Evolutionary conservation across 176 grass and related monocot species (phyloP).

Genomic region (Guadua angustifolia): DNA sequence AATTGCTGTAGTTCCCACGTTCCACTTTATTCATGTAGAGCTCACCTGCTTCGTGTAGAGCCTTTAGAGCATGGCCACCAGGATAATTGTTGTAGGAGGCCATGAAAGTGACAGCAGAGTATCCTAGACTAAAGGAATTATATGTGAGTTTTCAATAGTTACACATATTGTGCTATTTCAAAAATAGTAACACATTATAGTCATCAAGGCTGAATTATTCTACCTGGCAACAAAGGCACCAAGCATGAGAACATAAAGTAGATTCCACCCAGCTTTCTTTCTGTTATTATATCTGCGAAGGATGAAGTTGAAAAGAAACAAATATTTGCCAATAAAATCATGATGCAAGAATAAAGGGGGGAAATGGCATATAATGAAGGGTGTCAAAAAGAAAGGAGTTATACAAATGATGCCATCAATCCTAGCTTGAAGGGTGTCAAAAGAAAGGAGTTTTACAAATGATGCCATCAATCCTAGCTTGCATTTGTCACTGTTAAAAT

Average conservation of each 20-base stretch:
- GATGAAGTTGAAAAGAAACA: conserved; percentile 41
- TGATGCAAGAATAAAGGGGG: background rate
- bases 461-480: conserved; percentile 18
- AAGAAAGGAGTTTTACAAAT: conserved; percentile 15
- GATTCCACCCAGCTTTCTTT: conserved; percentile 87
- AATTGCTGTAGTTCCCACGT: conserved; percentile 33
- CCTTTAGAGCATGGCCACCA: conserved; percentile 86
- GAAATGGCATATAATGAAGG: background rate
- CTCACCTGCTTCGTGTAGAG: conserved; percentile 85
- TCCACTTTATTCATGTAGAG: conserved; percentile 20
- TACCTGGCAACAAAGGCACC: conserved; percentile 83
- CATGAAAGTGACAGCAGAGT: conserved; percentile 72
- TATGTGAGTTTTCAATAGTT: conserved; percentile 41
- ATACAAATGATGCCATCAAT: background rate
- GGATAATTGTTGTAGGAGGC: conserved; percentile 99
- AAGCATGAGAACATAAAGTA: conserved; percentile 78
- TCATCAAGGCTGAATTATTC: conserved; percentile 30
- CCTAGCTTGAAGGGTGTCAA: conserved; percentile 25
- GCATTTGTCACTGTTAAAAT: conserved; percentile 28
- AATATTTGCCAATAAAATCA: conserved; percentile 36
- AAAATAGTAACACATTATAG: conserved; percentile 28
- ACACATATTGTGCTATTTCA: conserved; percentile 18
- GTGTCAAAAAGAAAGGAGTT: conserved; percentile 5
- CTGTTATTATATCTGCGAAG: conserved; percentile 86
- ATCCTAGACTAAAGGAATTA: conserved; percentile 79